Evolutionary conservation across 352 stramenopile genomes (phyloP).

Genomic region (Phytopythium delawarense): DNA sequence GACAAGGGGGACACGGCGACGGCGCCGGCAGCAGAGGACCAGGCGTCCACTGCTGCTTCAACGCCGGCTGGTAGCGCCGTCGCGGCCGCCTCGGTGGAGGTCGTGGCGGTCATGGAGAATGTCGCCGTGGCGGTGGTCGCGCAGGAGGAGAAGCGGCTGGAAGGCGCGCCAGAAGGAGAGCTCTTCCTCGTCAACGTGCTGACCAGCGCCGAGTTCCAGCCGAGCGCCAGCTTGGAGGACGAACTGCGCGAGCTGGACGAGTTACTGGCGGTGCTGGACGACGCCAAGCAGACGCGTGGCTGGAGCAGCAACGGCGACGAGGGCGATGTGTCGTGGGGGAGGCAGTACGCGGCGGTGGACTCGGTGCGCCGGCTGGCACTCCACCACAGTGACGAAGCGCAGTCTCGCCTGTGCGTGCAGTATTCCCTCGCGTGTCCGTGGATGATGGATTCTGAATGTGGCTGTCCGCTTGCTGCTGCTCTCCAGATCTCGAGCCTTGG

Average conservation of each 20-base stretch:
- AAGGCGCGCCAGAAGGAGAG: slow-evolving; percentile 50
- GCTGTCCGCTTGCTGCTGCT: background rate
- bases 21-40: background rate
- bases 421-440: background rate
- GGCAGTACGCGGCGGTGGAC: slow-evolving; percentile 42
- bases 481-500: slow-evolving; percentile 12
- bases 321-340: slow-evolving; percentile 27
- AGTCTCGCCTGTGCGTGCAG: slow-evolving; percentile 23
- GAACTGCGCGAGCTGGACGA: slow-evolving; percentile 31
- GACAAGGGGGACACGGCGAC: background rate
- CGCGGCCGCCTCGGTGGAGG: background rate
- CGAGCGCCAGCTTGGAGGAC: slow-evolving; percentile 22
- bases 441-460: slow-evolving; percentile 8
- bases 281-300: background rate
- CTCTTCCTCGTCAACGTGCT: slow-evolving; percentile 58
- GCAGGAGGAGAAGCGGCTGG: slow-evolving; percentile 29
- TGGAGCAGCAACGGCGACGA: slow-evolving; percentile 6
- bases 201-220: slow-evolving; percentile 32
- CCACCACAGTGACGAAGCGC: slow-evolving; percentile 26
- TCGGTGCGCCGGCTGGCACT: slow-evolving; percentile 35
- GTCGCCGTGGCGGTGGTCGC: slow-evolving; percentile 16
- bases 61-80: slow-evolving; percentile 4
- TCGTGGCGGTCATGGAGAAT: background rate
- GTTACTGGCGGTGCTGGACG: slow-evolving; percentile 16
- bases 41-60: slow-evolving; percentile 1